Percentiles rank a stretch among this genome's conserved stretches.
phyloP scores from a whole-genome alignment of 2,329 filamentous ascomycete genomes.

The Verticillium alfalfae region DNA sequence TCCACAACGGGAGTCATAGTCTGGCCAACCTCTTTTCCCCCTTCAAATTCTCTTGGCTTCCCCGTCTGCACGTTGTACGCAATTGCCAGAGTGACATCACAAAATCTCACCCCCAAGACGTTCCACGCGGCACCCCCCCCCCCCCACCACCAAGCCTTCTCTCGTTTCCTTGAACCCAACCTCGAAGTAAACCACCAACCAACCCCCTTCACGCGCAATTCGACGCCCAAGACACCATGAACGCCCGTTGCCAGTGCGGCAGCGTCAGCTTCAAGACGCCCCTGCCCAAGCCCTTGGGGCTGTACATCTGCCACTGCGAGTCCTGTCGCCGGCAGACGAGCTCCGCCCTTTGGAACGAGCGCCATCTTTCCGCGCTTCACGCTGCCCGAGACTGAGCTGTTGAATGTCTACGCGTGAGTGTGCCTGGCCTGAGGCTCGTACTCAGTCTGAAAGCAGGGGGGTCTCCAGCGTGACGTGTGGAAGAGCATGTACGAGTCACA shows the following conservation, averaged over 20 bases:
- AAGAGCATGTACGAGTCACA: background rate
- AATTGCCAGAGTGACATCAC: background rate
- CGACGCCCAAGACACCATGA: constrained; percentile 35
- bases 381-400: constrained; percentile 40
- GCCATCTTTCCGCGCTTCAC: constrained; percentile 65
- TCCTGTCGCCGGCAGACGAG: constrained; percentile 61
- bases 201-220: background rate
- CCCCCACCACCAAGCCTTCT: background rate
- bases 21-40: background rate
- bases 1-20: background rate
- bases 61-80: background rate
- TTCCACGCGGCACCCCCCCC: no score
- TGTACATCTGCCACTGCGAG: constrained; percentile 67
- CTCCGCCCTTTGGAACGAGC: constrained; percentile 63
- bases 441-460: background rate
- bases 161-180: no score
- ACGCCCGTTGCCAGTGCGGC: constrained; percentile 61
- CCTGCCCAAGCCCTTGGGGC: constrained; percentile 49
- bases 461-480: no score
- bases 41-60: background rate
- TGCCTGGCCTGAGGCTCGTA: background rate
- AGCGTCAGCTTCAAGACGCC: constrained; percentile 58
- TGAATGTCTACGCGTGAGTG: constrained; percentile 52
- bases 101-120: background rate
- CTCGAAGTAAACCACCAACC: background rate